A percentile compares a stretch with the other conserved stretches of the same genome.
Evolutionary conservation across 2,329 filamentous ascomycete genomes (phyloP).

Genomic region (Fusarium dlaminii): DNA sequence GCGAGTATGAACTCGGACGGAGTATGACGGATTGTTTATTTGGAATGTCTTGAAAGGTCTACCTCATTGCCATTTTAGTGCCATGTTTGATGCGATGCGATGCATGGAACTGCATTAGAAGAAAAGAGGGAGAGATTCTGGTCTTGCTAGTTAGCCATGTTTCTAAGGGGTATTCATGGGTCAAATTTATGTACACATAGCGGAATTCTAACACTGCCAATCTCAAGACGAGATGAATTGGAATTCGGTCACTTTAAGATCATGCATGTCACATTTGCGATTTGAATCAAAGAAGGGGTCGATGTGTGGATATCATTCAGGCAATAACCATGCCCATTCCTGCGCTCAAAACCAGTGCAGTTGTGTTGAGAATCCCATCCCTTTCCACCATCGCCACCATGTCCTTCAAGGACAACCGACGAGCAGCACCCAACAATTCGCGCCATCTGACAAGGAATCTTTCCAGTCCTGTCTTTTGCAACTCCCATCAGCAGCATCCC

Average conservation of each 20-base stretch:
- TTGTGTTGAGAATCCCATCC: neutral
- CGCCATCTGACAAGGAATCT: conserved; percentile 16
- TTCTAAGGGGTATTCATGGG: neutral
- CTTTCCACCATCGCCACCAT: conserved; percentile 19
- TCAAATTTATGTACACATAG: conserved; percentile 23
- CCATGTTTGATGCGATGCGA: neutral
- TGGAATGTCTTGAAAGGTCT: conserved; percentile 19
- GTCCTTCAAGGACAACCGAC: conserved; percentile 9
- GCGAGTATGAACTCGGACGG: conserved; percentile 15
- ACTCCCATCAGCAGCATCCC: conserved; percentile 36
- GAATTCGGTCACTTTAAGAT: neutral
- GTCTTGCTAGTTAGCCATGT: neutral
- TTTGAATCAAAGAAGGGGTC: conserved; percentile 13
- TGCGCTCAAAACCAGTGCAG: neutral
- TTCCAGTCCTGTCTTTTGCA: conserved; percentile 22
- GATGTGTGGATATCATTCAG: conserved; percentile 28
- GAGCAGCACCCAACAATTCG: conserved; percentile 9
- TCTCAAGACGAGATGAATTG: conserved; percentile 13
- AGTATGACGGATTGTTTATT: conserved; percentile 37
- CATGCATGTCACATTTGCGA: neutral
- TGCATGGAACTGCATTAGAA: conserved; percentile 12
- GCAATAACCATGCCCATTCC: conserved; percentile 1
- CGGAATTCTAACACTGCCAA: neutral
- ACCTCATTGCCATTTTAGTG: neutral
- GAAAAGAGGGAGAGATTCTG: conserved; percentile 10